Evolutionary conservation across 805 yeast genomes (phyloP), one percentile per base, ranked within the genome.

Genomic region (Candida morakotiae): DNA sequence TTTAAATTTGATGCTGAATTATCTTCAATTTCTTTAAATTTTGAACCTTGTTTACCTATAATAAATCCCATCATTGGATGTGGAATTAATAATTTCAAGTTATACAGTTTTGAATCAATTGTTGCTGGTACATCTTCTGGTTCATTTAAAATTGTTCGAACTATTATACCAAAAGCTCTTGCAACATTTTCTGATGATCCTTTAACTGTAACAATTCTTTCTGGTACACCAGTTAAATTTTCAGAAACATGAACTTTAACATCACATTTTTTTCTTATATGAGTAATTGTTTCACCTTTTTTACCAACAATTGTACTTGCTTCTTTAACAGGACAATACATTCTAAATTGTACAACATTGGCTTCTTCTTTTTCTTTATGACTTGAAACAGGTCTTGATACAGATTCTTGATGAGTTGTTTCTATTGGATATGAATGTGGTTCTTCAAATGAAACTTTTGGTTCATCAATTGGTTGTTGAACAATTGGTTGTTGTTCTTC

Each of bases 111-210:
- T 18, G 85, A 75, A 35, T 71, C 67, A 22, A 71, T 61, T 2
- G 74, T 64, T 1, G 87, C 81, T 2, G 85, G 77, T 41, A 68
- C 73, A 43, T 77, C 80, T 45, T 78, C 77, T 3, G 83, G 79
- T 48, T 82, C 91, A 38, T 77, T 81, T 42, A 75, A 63, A 4
- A 87, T 71, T 3, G 81, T 73, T 46, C 89, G 71, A 0, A 79
- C 74, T 24, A 86, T 76, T 45, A 85, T 61, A 0, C 93, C 93
- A 58, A 82, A 83, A 0, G 93, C 91, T 53, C 79, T 79, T 10
- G 95, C 89, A 6, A 84, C 91, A 46, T 78, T 71, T 46, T 83
- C 89, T 2, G 88, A 74, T 0, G 83, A 64, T 0, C 95, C 96
- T 42, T 81, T 68, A 3, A 86, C 81, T 43, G 79, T 73, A 18